Percentiles rank a stretch among this genome's conserved stretches.
phyloP scores from a whole-genome alignment of 805 yeast genomes.

The Cyberlindnera americana region DNA sequence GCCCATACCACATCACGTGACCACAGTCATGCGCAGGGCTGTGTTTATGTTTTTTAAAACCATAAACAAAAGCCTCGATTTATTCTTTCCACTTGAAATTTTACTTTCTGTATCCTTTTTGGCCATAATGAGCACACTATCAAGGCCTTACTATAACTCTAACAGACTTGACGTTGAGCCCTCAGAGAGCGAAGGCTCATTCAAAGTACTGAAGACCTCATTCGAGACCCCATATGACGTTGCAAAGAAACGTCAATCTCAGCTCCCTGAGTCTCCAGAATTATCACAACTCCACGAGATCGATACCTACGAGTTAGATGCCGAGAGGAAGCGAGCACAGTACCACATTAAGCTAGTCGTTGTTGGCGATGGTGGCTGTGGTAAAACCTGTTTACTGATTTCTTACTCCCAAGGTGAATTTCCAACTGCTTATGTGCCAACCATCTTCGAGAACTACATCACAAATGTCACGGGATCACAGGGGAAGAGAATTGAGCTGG shows the following conservation, averaged over 20 bases:
- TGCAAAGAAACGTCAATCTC: slow-evolving; percentile 24
- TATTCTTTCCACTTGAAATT: no score
- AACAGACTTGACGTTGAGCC: slow-evolving; percentile 2
- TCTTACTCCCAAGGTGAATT: slow-evolving; percentile 67
- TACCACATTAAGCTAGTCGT: slow-evolving; percentile 60
- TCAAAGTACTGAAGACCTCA: slow-evolving; percentile 20
- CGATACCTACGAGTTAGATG: slow-evolving; percentile 28
- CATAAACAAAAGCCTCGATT: no score
- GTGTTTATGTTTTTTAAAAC: no score
- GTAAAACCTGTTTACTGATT: slow-evolving; percentile 74
- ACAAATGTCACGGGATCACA: slow-evolving; percentile 49
- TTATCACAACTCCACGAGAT: slow-evolving; percentile 8
- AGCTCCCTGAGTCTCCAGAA: background rate
- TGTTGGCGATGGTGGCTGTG: slow-evolving; percentile 89
- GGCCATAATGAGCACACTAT: slow-evolving; percentile 32
- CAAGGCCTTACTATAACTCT: slow-evolving; percentile 14
- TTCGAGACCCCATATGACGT: slow-evolving; percentile 30
- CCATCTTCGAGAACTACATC: slow-evolving; percentile 77
- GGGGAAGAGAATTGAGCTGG: slow-evolving; percentile 56
- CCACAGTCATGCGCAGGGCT: no score
- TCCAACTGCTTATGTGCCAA: slow-evolving; percentile 74
- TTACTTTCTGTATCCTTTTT: no score
- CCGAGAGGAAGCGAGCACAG: slow-evolving; percentile 30
- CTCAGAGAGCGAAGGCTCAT: slow-evolving; percentile 10
- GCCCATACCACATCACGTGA: no score